Percentiles rank a stretch among this genome's conserved stretches.
These are phyloP conservation scores for Hanseniaspora nectarophila DNA, from an alignment of 805 yeast genomes.

Conservation along the genomic window DNA sequence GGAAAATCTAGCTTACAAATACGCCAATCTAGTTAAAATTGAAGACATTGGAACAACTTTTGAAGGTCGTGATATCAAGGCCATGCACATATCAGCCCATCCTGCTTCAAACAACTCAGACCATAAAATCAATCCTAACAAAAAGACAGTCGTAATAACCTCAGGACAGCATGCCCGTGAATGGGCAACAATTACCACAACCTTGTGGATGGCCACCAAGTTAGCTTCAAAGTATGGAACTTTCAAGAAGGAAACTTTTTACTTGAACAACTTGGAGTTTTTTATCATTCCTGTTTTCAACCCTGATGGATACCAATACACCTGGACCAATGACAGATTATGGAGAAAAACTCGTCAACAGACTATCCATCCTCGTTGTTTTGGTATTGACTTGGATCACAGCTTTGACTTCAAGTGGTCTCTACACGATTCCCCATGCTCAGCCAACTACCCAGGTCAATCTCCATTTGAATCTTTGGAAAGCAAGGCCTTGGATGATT, in stretches of 20 bases:
- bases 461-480: conserved; percentile 56
- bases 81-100: conserved; percentile 49
- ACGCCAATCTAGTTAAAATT: conserved; percentile 49
- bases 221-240: conserved; percentile 38
- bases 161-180: conserved; percentile 87
- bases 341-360: conserved; percentile 86
- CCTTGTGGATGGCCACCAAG: conserved; percentile 43
- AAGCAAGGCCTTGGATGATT: conserved; percentile 38
- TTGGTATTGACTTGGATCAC: conserved; percentile 79
- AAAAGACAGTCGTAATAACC: conserved; percentile 59
- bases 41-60: conserved; percentile 64
- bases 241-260: conserved; percentile 33
- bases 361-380: conserved; percentile 52
- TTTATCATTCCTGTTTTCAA: conserved; percentile 72
- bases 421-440: conserved; percentile 58
- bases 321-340: conserved; percentile 69
- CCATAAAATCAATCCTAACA: conserved; percentile 29
- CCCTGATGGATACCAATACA: conserved; percentile 81
- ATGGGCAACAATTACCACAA: conserved; percentile 70
- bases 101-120: conserved; percentile 25
- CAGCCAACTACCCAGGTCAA: conserved; percentile 74
- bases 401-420: conserved; percentile 67
- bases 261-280: conserved; percentile 52
- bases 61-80: conserved; percentile 62
- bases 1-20: conserved; percentile 46